Evolutionary conservation across 495 filamentous ascomycete genomes (phyloP).

Genomic region (Hypoxylon crocopeplum): DNA sequence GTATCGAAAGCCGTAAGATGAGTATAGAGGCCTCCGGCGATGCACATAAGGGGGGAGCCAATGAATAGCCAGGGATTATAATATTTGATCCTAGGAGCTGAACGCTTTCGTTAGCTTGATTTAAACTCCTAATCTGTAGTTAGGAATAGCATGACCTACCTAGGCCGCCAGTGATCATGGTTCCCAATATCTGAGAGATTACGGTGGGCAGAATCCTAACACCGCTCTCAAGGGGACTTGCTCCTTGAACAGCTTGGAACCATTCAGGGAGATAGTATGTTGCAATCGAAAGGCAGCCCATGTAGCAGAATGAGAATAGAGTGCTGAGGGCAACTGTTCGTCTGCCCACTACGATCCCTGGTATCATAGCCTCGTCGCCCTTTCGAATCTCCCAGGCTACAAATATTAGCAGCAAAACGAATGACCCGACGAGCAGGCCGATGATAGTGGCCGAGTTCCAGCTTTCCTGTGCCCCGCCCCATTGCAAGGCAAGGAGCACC

Average conservation of each 20-base stretch:
- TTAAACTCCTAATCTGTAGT: background rate
- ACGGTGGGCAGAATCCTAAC: constrained; percentile 55
- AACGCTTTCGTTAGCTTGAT: background rate
- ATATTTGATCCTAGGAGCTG: constrained; percentile 15
- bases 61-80: constrained; percentile 33
- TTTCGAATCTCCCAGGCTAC: constrained; percentile 49
- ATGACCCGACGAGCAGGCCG: constrained; percentile 55
- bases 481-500: constrained; percentile 60
- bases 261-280: constrained; percentile 65
- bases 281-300: constrained; percentile 36
- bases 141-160: background rate
- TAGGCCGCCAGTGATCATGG: constrained; percentile 41
- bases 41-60: constrained; percentile 12
- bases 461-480: constrained; percentile 48
- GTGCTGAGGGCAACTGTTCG: constrained; percentile 14
- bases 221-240: constrained; percentile 52
- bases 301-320: constrained; percentile 29
- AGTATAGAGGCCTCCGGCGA: constrained; percentile 44
- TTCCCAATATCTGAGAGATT: constrained; percentile 44
- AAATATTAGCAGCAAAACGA: constrained; percentile 47
- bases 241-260: constrained; percentile 65
- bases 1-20: constrained; percentile 43
- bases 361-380: constrained; percentile 58
- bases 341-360: constrained; percentile 18
- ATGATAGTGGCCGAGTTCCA: constrained; percentile 56